A percentile compares a stretch with the other conserved stretches of the same genome.
Evolutionary conservation across 768 basidiomycete species (phyloP).

Genomic region (Pleurotus cornucopiae): DNA sequence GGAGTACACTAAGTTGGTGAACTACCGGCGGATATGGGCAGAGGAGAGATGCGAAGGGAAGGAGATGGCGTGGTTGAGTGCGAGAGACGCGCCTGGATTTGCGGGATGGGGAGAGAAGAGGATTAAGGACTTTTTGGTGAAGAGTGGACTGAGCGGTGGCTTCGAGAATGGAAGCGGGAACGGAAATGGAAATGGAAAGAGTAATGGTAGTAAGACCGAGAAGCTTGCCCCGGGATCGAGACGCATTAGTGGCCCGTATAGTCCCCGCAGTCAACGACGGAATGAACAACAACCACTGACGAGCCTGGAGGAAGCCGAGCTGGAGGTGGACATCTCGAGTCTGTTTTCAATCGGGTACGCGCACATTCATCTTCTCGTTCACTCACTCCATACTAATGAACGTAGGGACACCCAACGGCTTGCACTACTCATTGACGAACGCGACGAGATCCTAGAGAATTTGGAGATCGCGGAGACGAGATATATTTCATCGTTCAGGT

Average conservation of each 20-base stretch:
- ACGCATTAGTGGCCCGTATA: constrained; percentile 10
- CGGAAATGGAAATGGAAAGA: constrained; percentile 21
- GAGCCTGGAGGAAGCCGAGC: constrained; percentile 34
- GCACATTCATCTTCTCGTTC: not conserved
- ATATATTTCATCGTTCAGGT: constrained; percentile 72
- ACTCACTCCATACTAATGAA: constrained; percentile 1
- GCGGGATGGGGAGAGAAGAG: constrained; percentile 70
- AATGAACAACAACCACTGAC: constrained; percentile 41
- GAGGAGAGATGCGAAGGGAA: constrained; percentile 59
- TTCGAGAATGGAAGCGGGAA: constrained; percentile 31
- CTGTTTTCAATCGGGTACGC: constrained; percentile 73
- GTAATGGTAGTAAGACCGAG: constrained; percentile 19
- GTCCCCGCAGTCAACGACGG: not conserved
- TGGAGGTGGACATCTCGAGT: constrained; percentile 65
- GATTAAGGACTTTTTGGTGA: constrained; percentile 64
- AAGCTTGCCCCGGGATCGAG: not conserved
- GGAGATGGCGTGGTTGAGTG: constrained; percentile 76
- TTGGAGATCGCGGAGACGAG: constrained; percentile 77
- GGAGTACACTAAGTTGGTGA: constrained; percentile 56
- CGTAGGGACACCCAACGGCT: constrained; percentile 64
- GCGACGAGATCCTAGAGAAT: constrained; percentile 74
- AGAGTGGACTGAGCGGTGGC: constrained; percentile 60
- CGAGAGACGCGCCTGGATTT: constrained; percentile 59
- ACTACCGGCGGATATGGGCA: constrained; percentile 56
- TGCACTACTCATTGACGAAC: constrained; percentile 66